A percentile compares a stretch with the other conserved stretches of the same genome.
Conservation (phyloP, 257 asterid species). For the Gentiana macrophylla region DNA sequence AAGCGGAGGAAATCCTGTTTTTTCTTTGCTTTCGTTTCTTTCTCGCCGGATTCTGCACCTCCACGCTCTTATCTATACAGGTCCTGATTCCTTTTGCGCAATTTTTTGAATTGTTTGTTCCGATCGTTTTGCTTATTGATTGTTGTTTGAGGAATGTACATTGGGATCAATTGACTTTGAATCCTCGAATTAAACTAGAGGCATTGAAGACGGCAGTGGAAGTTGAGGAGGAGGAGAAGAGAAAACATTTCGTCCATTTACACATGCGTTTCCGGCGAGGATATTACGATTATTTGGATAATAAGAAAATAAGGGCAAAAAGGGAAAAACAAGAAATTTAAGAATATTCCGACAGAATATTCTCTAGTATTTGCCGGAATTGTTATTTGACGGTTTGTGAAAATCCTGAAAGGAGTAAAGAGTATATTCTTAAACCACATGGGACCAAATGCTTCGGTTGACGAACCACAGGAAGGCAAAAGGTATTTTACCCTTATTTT, state of each 20-base stretch:
- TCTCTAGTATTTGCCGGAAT: no score
- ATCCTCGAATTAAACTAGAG: slow-evolving; percentile 7
- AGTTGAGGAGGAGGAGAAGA: slow-evolving; percentile 27
- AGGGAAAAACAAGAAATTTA: no score
- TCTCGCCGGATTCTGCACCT: slow-evolving; percentile 67
- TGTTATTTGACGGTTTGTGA: no score
- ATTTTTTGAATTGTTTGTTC: neutral
- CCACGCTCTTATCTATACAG: slow-evolving; percentile 64
- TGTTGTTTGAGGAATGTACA: neutral
- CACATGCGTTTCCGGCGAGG: slow-evolving; percentile 55
- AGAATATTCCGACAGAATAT: no score
- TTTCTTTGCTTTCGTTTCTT: slow-evolving; percentile 67
- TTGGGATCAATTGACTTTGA: no score
- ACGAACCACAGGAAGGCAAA: no score
- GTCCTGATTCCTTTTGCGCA: slow-evolving; percentile 13
- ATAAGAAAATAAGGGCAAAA: slow-evolving; percentile 3
- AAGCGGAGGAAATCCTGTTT: slow-evolving; percentile 35
- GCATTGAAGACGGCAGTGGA: slow-evolving; percentile 24
- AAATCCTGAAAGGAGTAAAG: no score
- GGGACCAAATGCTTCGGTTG: no score
- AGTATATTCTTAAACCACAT: no score
- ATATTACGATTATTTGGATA: slow-evolving; percentile 16
- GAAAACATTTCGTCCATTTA: slow-evolving; percentile 30
- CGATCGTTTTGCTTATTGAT: neutral
- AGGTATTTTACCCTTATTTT: no score